phyloP scores from a whole-genome alignment of 106 monocot species.

The Allium fistulosum region DNA sequence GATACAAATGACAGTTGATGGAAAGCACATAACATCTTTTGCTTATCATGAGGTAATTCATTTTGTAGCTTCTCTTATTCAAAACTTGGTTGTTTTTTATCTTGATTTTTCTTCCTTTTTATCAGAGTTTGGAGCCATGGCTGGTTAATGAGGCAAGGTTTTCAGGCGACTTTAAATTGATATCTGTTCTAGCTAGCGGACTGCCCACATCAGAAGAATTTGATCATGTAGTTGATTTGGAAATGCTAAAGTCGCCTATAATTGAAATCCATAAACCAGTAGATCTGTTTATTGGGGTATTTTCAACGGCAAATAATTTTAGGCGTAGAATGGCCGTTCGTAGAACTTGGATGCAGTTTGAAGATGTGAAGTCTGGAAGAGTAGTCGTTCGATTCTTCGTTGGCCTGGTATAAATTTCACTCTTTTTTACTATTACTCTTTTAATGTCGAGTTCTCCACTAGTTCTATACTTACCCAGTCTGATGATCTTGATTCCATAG shows the following conservation, averaged over 20 bases:
- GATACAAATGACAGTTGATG: slow-evolving; percentile 93
- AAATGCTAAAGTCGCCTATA: slow-evolving; percentile 48
- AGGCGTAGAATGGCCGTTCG: slow-evolving; percentile 88
- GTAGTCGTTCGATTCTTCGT: slow-evolving; percentile 88
- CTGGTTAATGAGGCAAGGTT: slow-evolving; percentile 79
- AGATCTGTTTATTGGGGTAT: slow-evolving; percentile 73
- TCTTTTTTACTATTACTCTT: background rate
- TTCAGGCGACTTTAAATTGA: slow-evolving; percentile 69
- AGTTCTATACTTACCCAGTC: too few species aligned
- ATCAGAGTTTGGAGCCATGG: slow-evolving; percentile 91
- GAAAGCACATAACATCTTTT: slow-evolving; percentile 87
- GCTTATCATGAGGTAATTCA: slow-evolving; percentile 74
- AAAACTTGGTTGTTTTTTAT: background rate
- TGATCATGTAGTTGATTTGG: slow-evolving; percentile 59
- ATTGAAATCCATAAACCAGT: slow-evolving; percentile 40
- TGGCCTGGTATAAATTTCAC: slow-evolving; percentile 66
- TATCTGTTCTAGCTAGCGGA: slow-evolving; percentile 79
- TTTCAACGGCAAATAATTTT: slow-evolving; percentile 96
- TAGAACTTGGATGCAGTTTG: slow-evolving; percentile 96
- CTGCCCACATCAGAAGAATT: slow-evolving; percentile 84
- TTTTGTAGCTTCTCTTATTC: background rate
- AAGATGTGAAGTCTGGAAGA: slow-evolving; percentile 51
- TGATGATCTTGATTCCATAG: too few species aligned
- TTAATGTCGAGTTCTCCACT: too few species aligned
- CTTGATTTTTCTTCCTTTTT: slow-evolving; percentile 4